Base-by-base conservation (phyloP, 345 rosid genomes). In the Salix udensis region DNA sequence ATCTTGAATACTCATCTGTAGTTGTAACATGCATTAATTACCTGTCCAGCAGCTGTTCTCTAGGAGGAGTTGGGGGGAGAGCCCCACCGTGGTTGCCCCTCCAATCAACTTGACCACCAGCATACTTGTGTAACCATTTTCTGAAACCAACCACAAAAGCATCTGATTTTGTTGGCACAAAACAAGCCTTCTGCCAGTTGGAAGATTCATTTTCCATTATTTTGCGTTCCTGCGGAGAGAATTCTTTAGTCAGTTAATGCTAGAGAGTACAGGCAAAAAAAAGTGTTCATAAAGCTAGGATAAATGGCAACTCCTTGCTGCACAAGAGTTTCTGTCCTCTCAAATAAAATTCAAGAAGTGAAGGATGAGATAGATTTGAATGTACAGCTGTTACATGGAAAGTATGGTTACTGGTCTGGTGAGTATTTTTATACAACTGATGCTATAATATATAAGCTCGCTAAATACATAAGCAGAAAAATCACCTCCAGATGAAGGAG, bases 151-250 rank as follows among this genome's bases (percentile, higher is more conserved):
- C 91, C 62, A 94, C 97, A 19, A 83, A 84, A 7, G 88, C 91
- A 78, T 94, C 98, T 15, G 98, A 83, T 70, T 91, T 89, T 26
- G 94, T 92, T 42, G 97, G 97, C 74, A 91, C 82, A 70, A 89
- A 94, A 81, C 97, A 92, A 65, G 91, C 88, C 70, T 92, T 92
- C 71, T 89, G 94, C 98, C 98, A 94, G 78, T 91, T 92, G 24
- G 86, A 75, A 70, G 85, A 60, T 37, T 92, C 97, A 34, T 80
- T 65, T 16, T 89, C 98, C 86, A 83, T 81, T 84, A 94, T 87
- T 86, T 89, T 94, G 70, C 88, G 88, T 88, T 94, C 98, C 98
- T 92, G 70, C 60, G 70, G 39, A 11, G 58, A 23, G 73, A 65
- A 79, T 77, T 71, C 23, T 9, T 8, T 6, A 6, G 40, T 18